Evolutionary conservation across 257 asterid genomes (phyloP), one percentile per base, ranked within the genome.

Genomic region (Buddleja alternifolia): DNA sequence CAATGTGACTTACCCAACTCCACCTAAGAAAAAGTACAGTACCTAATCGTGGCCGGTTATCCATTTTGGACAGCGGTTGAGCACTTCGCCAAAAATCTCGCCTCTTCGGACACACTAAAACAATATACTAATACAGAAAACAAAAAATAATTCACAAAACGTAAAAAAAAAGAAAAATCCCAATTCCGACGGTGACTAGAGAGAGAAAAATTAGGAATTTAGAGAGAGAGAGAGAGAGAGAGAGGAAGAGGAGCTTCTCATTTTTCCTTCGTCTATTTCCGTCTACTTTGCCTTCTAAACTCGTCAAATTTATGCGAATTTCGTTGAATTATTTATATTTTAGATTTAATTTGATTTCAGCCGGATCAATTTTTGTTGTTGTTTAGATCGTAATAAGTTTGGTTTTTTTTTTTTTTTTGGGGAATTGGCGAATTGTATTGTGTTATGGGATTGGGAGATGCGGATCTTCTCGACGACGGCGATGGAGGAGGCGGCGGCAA

Each of bases 61-160:
- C 78, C 78, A 54, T 66, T 23, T 69, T 14, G 53, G 59, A 60
- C 75, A 75, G 72, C 68, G 29, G 68, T 55, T 75, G 63, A 63
- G 62, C 53, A 63, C 56, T 56, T 62, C 41, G 21, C 63, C 25
- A 10, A 58, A 55, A 52, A 19, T 37, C 69, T 12, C 10, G 8
- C 59, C 36, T 58, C 45, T 63, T 48, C 17, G 19, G 60, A 58
- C 60, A 58, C 12, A 7, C 17, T n/a, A 63, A 19, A 54, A 8
- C 41, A 32, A 25, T 45, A 44, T 11, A 7, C 34, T 16, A 37
- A 6, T 19, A 21, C 1, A 23, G 24, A 64, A 29, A 65, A 20
- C 41, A 3, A 44, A 7, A 10, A 23, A 4, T 9, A n/a, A n/a
- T 5, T 29, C 3, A 29, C 34, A 29, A 29, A 29, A 29, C n/a